Evolutionary conservation across 2,329 filamentous ascomycete genomes (phyloP), one percentile per base, ranked within the genome.

Genomic region (Pseudogymnoascus sp.): DNA sequence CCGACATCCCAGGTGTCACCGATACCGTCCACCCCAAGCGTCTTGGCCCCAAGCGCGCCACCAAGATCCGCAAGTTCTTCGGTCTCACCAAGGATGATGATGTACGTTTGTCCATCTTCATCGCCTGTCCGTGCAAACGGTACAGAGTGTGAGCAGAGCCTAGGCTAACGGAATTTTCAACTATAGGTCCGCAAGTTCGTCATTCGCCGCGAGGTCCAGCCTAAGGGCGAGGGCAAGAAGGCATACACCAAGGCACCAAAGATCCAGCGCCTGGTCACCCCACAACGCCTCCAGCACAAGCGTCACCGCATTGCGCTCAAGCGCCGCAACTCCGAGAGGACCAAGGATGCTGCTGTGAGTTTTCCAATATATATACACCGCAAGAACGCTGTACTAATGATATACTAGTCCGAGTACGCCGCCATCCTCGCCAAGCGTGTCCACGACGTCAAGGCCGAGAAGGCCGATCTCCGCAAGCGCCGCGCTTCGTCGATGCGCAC

Each of bases 81-180:
- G 88, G 91, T 84, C 90, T 99, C 87, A 93, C 89, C 90, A 97
- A 97, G 93, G 93, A 97, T 89, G 95, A 99, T 86, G 95, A 99
- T 90, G 93, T 97, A 90, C 87, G 90, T 92, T 79, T 77, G 77
- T 79, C 80, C 76, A 77, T 80, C 80, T 80, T 88, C 85, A 85
- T 89, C 84, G 83, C 89, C 88, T 91, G 82, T 84, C 83, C 83
- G 74, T 33, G 38, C 63, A 64, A 64, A 64, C 64, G 66, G 64
- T 69, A 76, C 82, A 84, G 82, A 85, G 82, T 80, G 82, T 85
- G 82, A 85, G 82, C 80, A 68, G 63, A 64, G 68, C 65, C 29
- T 31, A 56, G 26, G 68, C 70, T 72, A 68, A 73, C 66, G 66
- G 66, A 68, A 64, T 66, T 63, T 67, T 64, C 68, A 71, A 73